A percentile compares a stretch with the other conserved stretches of the same genome.
These are phyloP conservation scores for Syzygium syzygioides DNA, from an alignment of 441 rosid species.

Conservation along the genomic window DNA sequence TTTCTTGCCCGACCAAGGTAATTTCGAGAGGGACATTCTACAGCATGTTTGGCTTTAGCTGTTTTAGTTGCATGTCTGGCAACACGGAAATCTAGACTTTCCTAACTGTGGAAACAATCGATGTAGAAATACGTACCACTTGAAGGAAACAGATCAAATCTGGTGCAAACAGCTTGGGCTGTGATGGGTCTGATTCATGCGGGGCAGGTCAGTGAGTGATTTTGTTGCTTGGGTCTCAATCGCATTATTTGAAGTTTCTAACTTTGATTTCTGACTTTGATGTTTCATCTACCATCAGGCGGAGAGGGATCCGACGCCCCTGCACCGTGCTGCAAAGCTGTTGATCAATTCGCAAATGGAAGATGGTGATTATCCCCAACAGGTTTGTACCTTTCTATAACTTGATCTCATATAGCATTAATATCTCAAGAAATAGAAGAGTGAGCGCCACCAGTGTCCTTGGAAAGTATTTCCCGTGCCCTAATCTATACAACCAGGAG, in stretches of 20 bases:
- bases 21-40: neutral
- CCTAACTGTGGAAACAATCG: neutral
- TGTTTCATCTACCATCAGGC: constrained; percentile 20
- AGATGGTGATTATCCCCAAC: constrained; percentile 61
- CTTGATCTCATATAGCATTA: neutral
- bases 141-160: constrained; percentile 46
- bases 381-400: constrained; percentile 26
- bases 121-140: constrained; percentile 49
- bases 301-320: constrained; percentile 51
- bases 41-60: neutral
- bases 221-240: neutral
- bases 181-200: constrained; percentile 53
- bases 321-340: constrained; percentile 54
- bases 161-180: constrained; percentile 74
- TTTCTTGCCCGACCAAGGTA: constrained; percentile 61
- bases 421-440: neutral
- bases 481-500: neutral
- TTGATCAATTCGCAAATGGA: constrained; percentile 61
- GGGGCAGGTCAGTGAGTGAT: constrained; percentile 40
- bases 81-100: neutral
- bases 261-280: neutral
- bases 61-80: neutral
- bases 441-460: neutral
- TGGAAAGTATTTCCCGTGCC: neutral
- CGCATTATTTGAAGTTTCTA: neutral